Conservation (phyloP, 1,139 yeast species). For the Cylindricascospora bacillispora region DNA sequence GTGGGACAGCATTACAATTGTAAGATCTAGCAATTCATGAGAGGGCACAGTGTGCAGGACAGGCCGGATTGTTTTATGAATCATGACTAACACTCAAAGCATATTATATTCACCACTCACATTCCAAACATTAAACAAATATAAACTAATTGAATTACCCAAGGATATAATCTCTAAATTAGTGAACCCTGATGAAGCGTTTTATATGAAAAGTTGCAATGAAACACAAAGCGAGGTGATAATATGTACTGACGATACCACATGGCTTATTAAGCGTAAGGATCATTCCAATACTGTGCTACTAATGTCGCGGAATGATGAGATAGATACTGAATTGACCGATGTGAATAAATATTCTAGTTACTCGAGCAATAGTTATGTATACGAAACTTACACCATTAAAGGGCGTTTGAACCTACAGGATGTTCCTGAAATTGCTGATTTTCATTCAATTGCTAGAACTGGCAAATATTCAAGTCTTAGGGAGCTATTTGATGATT, state of each 20-base stretch:
- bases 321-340: background rate
- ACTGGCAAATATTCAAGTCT: slow-evolving; percentile 19
- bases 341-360: background rate
- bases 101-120: no score
- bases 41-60: no score
- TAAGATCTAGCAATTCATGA: no score
- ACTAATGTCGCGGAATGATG: slow-evolving; percentile 27
- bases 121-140: no score
- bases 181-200: no score
- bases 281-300: slow-evolving; percentile 78
- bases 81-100: no score
- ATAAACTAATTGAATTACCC: no score
- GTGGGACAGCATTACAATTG: no score
- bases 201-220: no score
- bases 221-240: slow-evolving; percentile 40
- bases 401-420: slow-evolving; percentile 34
- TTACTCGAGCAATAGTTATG: slow-evolving; percentile 31
- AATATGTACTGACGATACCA: slow-evolving; percentile 44
- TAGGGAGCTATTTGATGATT: slow-evolving; percentile 31
- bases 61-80: no score
- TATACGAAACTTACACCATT: slow-evolving; percentile 36
- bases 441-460: slow-evolving; percentile 25
- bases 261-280: slow-evolving; percentile 62
- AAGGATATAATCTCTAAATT: no score
- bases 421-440: slow-evolving; percentile 35